Conservation (phyloP, 805 yeast genomes). For the Cyberlindnera lachancei region DNA sequence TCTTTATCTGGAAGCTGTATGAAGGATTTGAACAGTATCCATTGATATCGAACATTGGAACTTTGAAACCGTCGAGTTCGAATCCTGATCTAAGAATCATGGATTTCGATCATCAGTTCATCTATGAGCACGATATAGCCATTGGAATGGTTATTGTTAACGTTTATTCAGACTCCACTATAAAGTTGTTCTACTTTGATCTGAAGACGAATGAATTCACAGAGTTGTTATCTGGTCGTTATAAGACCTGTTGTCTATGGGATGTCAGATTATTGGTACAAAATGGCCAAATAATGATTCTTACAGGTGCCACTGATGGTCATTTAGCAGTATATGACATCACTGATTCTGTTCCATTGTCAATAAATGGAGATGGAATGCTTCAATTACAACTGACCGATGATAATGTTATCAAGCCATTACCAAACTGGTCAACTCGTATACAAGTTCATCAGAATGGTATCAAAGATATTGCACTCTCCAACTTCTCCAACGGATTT, state of each 20-base stretch:
- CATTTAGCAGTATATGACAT: conserved; percentile 56
- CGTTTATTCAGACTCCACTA: conserved; percentile 79
- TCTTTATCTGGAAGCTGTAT: conserved; percentile 66
- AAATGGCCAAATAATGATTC: conserved; percentile 27
- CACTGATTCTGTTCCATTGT: conserved; percentile 22
- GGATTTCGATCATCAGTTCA: conserved; percentile 60
- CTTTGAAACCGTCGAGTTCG: conserved; percentile 46
- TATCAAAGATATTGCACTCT: conserved; percentile 50
- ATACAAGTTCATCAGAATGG: conserved; percentile 79
- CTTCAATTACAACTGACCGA: conserved; percentile 2
- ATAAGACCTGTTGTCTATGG: conserved; percentile 72
- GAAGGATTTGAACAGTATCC: conserved; percentile 31
- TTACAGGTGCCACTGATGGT: conserved; percentile 82
- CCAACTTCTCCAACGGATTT: conserved; percentile 13
- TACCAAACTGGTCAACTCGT: conserved; percentile 27
- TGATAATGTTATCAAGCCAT: neutral
- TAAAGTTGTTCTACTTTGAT: conserved; percentile 57
- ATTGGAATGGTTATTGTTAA: conserved; percentile 51
- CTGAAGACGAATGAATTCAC: conserved; percentile 30
- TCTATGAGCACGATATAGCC: conserved; percentile 21
- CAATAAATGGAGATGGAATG: conserved; percentile 5
- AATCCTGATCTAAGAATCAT: conserved; percentile 84
- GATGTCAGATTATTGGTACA: conserved; percentile 42
- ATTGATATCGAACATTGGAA: conserved; percentile 39
- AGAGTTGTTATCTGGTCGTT: conserved; percentile 39